Conservation (phyloP, 352 stramenopile genomes). For the Phytopythium kandeliae region DNA sequence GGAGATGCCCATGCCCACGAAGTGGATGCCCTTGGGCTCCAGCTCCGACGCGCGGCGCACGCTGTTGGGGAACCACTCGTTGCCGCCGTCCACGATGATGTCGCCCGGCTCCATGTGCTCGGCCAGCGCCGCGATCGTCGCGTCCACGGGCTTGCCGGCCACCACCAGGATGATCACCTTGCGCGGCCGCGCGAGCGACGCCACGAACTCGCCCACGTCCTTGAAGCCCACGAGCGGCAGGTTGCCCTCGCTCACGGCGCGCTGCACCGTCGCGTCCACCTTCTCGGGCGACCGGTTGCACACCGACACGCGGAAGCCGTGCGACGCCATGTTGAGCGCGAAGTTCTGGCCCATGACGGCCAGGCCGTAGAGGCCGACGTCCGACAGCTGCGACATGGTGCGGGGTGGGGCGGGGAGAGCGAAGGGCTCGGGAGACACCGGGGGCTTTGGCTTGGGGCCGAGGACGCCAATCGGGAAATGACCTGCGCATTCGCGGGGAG, state of each 20-base stretch:
- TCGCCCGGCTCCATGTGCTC: conserved; percentile 92
- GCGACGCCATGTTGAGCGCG: conserved; percentile 97
- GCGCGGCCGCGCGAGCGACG: conserved; percentile 90
- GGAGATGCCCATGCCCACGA: conserved; percentile 98
- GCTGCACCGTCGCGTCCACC: conserved; percentile 93
- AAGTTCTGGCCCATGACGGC: conserved; percentile 99
- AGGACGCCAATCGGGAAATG: conserved; percentile 26
- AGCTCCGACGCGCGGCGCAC: conserved; percentile 92
- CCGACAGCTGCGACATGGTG: conserved; percentile 60
- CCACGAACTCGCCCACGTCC: conserved; percentile 90
- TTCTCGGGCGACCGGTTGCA: conserved; percentile 97
- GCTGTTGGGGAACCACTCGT: conserved; percentile 99
- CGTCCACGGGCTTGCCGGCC: conserved; percentile 95
- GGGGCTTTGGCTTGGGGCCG: conserved; percentile 6
- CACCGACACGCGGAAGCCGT: conserved; percentile 96
- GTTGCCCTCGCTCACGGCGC: conserved; percentile 94
- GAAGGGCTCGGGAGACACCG: background rate
- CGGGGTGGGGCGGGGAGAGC: background rate
- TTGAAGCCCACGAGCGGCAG: conserved; percentile 93
- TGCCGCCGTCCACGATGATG: conserved; percentile 98
- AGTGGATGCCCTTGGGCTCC: conserved; percentile 94
- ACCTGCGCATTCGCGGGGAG: too few relatives aligned
- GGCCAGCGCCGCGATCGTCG: conserved; percentile 84
- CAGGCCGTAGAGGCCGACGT: conserved; percentile 89
- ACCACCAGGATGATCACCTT: conserved; percentile 99